phyloP scores from a whole-genome alignment of 2,329 filamentous ascomycete genomes.

The Trichoderma polysporum region DNA sequence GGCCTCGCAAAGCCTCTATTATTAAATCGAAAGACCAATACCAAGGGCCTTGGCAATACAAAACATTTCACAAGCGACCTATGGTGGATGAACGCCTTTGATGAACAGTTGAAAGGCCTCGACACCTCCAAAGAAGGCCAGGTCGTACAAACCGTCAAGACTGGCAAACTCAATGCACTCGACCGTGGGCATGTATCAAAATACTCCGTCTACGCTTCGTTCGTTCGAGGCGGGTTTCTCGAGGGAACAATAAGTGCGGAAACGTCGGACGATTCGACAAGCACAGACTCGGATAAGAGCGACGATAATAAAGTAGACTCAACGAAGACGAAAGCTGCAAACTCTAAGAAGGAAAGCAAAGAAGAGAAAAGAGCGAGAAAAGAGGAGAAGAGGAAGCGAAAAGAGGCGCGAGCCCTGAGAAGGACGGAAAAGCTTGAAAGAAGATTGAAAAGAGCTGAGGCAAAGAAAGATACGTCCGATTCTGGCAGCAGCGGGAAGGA shows the following conservation, averaged over 20 bases:
- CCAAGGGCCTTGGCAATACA: slow-evolving; percentile 77
- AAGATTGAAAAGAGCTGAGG: slow-evolving; percentile 28
- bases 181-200: slow-evolving; percentile 52
- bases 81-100: slow-evolving; percentile 97
- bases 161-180: slow-evolving; percentile 56
- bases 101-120: slow-evolving; percentile 81
- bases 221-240: slow-evolving; percentile 78
- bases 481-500: slow-evolving; percentile 36
- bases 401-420: slow-evolving; percentile 28
- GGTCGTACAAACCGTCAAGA: slow-evolving; percentile 55
- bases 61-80: slow-evolving; percentile 70
- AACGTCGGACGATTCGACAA: slow-evolving; percentile 30
- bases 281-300: slow-evolving; percentile 27
- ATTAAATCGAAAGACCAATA: slow-evolving; percentile 78
- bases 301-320: slow-evolving; percentile 33
- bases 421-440: slow-evolving; percentile 28
- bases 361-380: slow-evolving; percentile 24
- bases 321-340: slow-evolving; percentile 14
- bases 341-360: slow-evolving; percentile 30
- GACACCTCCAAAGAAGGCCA: slow-evolving; percentile 60
- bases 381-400: slow-evolving; percentile 30
- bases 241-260: slow-evolving; percentile 61
- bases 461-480: slow-evolving; percentile 30
- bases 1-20: slow-evolving; percentile 83
- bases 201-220: slow-evolving; percentile 75